Evolutionary conservation across 768 basidiomycete genomes (phyloP).

Genomic region (Amanita subjunquillea): DNA sequence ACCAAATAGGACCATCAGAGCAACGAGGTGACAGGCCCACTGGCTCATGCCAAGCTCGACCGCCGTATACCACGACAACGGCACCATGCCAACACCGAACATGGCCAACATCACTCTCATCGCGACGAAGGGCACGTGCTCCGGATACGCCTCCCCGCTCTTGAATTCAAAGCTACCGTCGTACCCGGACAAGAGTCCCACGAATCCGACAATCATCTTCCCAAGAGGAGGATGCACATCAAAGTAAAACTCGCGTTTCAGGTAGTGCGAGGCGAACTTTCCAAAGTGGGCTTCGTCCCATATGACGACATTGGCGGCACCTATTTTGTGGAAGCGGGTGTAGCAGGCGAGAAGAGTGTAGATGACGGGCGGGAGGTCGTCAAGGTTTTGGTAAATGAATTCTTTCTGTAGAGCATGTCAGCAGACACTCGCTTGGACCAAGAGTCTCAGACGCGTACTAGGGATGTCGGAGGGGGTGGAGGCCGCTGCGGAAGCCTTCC

Average conservation of each 20-base stretch:
- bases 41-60: constrained; percentile 88
- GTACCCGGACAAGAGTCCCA: constrained; percentile 85
- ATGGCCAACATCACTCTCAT: constrained; percentile 94
- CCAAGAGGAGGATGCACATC: constrained; percentile 98
- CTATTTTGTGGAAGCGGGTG: constrained; percentile 92
- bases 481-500: constrained; percentile 52
- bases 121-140: constrained; percentile 79
- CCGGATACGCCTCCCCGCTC: constrained; percentile 79
- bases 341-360: constrained; percentile 94
- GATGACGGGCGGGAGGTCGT: constrained; percentile 66
- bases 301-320: constrained; percentile 74
- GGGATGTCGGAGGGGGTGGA: constrained; percentile 55
- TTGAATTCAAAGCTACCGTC: constrained; percentile 91
- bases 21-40: constrained; percentile 85
- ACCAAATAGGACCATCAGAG: constrained; percentile 92
- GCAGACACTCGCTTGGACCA: constrained; percentile 9
- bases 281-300: constrained; percentile 99
- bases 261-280: constrained; percentile 96
- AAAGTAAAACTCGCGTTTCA: constrained; percentile 98
- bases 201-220: constrained; percentile 97
- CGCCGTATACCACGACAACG: constrained; percentile 93
- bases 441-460: constrained; percentile 27
- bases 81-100: constrained; percentile 94
- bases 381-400: constrained; percentile 70
- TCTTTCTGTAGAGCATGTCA: constrained; percentile 37